Percentiles rank a stretch among this genome's conserved stretches.
Evolutionary conservation across 176 grass and related monocot genomes (phyloP).

Genomic region (Carex littledalei): DNA sequence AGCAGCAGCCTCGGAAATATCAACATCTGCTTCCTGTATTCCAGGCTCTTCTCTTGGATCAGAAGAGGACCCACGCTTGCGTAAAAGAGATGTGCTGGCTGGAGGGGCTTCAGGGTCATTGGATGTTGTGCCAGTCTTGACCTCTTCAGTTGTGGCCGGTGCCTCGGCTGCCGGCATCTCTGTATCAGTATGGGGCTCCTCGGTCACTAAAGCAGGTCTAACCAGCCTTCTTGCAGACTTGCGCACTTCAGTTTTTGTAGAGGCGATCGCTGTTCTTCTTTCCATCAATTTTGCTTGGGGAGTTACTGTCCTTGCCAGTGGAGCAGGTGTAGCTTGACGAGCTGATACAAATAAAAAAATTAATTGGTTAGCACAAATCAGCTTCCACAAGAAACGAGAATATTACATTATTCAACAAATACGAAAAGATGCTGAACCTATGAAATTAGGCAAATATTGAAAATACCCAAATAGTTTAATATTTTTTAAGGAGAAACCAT

Average conservation of each 20-base stretch:
- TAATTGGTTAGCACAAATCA: background rate
- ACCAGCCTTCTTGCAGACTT: constrained; percentile 51
- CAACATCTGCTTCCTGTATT: constrained; percentile 33
- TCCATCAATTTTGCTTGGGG: constrained; percentile 44
- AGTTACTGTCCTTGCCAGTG: constrained; percentile 10
- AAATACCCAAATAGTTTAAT: background rate
- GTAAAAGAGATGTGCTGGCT: constrained; percentile 28
- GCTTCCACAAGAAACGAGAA: background rate
- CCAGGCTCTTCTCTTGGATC: constrained; percentile 38
- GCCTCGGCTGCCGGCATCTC: constrained; percentile 34
- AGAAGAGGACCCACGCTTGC: constrained; percentile 48
- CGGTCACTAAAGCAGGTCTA: constrained; percentile 57
- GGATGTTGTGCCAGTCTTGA: constrained; percentile 28
- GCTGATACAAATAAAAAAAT: constrained; percentile 29
- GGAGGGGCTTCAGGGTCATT: constrained; percentile 34
- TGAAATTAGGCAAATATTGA: too few relatives aligned
- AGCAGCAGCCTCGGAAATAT: constrained; percentile 26
- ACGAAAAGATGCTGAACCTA: too few relatives aligned
- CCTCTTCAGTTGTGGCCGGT: constrained; percentile 28
- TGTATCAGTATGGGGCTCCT: constrained; percentile 52
- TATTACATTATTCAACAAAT: too few relatives aligned
- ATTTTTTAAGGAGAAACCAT: background rate
- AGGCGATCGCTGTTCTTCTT: constrained; percentile 36
- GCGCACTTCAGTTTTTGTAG: constrained; percentile 36
- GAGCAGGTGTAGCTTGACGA: constrained; percentile 31